Base-by-base conservation (phyloP, 2,329 filamentous ascomycete species). In the Trichoderma aggressivum region DNA sequence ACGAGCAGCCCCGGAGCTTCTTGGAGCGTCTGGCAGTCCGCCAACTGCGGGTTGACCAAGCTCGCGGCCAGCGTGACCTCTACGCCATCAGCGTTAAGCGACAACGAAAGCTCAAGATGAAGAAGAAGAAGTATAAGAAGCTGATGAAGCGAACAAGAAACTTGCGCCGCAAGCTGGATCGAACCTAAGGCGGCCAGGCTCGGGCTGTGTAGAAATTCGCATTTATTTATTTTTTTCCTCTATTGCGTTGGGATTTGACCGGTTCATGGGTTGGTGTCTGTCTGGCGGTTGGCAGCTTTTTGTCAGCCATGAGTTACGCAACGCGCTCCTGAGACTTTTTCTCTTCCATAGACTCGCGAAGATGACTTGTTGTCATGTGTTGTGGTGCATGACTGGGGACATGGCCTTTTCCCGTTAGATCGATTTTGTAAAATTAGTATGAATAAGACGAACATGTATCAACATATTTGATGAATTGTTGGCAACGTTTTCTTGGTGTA, bases 111-210 rank as follows among this genome's bases (percentile, higher is more conserved):
- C 85, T 98, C 79, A 97, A 94, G 89, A 99, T 99, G 94, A 99
- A 99, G 92, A 99, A 98, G 89, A 95, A 98, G 89, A 99, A 99
- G 90, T 97, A 97, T 84, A 98, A 98, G 94, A 99, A 99, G 89
- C 86, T 98, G 76, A 94, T 97, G 92, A 93, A 92, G 87, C 89
- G 90, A 82, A 98, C 95, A 79, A 90, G 95, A 81, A 95, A 93
- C 80, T 82, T 94, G 85, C 91, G 95, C 80, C 90, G 94, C 80
- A 97, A 94, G 85, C 86, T 96, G 78, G 93, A 92, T 78, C 88
- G 90, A 78, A 84, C 88, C 74, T 89, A 85, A 82, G 73, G 63
- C 50, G 59, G 30, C 26, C 53, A 36, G 53, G 56, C 58, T 72
- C 60, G 71, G 70, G 72, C 53, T 39, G 62, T 77, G 75, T 78